Evolutionary conservation across 257 asterid species (phyloP), one percentile per base, ranked within the genome.

Genomic region (Gentiana straminea): DNA sequence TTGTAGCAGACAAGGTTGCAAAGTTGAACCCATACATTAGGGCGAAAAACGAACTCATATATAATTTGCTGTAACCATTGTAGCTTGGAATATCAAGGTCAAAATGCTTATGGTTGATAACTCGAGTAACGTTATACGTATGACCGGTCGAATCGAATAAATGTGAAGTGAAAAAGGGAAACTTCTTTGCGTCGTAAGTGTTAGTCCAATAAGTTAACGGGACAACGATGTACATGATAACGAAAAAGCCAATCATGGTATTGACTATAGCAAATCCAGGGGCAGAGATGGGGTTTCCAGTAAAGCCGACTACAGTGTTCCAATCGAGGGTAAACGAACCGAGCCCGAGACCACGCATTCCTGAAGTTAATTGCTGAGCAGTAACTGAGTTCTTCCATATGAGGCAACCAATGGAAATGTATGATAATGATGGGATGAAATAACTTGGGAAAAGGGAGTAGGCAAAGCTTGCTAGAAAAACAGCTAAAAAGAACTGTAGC

Each of bases 11-110:
- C 15, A 88, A 69, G 56, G 76, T 62, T 6, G 96, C 93, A 50
- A 88, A 88, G 54, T 90, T 79, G 36, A 82, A 56, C 41, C 94
- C 96, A 15, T 88, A 88, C 49, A 67, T 57, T 65, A 82, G 66
- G 55, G 84, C 84, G 54, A 84, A 88, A 68, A 84, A 77, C 36
- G 72, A 12, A 53, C 86, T 80, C 12, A 88, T 58, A 49, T 84
- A 69, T 3, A 88, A 68, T 59, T 79, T 83, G 82, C 95, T 81
- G 55, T 83, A 83, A 13, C 51, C 13, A 0, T 67, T 37, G 35
- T 83, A 86, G 0, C 69, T 76, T 0, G 44, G 70, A 33, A 57
- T 13, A 54, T 80, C 66, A 8, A 86, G 69, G 35, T 51, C 6
- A 44, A 86, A 86, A 0, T 67, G 55, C 43, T 57, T 1, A 2